Conservation (phyloP, 1,139 yeast genomes). For the Hyphopichia wangnamkhiaoensis region DNA sequence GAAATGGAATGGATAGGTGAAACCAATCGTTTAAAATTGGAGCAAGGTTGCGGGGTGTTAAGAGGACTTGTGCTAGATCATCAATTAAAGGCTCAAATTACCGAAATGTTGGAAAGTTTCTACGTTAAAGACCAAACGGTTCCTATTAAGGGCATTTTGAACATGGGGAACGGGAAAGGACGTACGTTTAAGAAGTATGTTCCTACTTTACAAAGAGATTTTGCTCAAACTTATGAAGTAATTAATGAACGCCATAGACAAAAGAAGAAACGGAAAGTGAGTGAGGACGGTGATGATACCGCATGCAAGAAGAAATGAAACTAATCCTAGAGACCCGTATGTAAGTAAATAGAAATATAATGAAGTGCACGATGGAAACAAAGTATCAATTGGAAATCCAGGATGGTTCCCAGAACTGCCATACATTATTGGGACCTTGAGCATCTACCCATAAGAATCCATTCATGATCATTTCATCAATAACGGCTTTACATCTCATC, state of each 20-base stretch:
- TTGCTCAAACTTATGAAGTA: slow-evolving; percentile 61
- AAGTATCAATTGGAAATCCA: slow-evolving; percentile 29
- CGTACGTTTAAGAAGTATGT: slow-evolving; percentile 56
- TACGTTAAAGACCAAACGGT: slow-evolving; percentile 17
- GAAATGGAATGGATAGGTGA: slow-evolving; percentile 64
- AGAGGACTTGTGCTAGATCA: slow-evolving; percentile 33
- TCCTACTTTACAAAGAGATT: slow-evolving; percentile 58
- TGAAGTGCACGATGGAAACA: not conserved
- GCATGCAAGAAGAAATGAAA: not conserved
- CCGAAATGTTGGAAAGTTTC: slow-evolving; percentile 27
- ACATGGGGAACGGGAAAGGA: slow-evolving; percentile 75
- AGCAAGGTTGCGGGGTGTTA: slow-evolving; percentile 27
- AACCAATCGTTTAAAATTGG: slow-evolving; percentile 25
- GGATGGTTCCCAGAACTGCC: slow-evolving; percentile 64
- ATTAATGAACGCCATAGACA: slow-evolving; percentile 65
- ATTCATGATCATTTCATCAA: slow-evolving; percentile 76
- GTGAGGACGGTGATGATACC: not conserved
- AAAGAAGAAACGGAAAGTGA: slow-evolving; percentile 33
- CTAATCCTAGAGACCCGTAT: not conserved
- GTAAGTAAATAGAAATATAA: not conserved
- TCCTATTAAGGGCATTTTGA: slow-evolving; percentile 39
- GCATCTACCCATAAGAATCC: slow-evolving; percentile 85
- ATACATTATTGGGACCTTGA: slow-evolving; percentile 49
- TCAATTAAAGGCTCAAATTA: slow-evolving; percentile 36
- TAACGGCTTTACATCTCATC: slow-evolving; percentile 59